Conservation (phyloP, 495 filamentous ascomycete species). For the Echria macrotheca region DNA sequence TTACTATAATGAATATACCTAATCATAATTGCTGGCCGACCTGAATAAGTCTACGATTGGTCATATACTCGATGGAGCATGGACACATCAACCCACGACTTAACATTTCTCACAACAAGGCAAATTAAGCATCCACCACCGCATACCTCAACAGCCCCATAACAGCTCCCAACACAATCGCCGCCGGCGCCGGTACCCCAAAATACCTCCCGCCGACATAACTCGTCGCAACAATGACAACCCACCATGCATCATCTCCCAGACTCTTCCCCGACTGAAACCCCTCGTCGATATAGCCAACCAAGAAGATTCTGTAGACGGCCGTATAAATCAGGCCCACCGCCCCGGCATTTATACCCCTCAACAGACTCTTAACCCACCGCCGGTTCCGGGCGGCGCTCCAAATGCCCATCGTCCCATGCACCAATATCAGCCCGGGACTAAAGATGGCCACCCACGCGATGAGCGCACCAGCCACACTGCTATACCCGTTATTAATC, state of each 20-base stretch:
- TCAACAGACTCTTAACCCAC: slow-evolving; percentile 52
- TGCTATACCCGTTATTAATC: slow-evolving; percentile 23
- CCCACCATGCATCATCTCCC: slow-evolving; percentile 69
- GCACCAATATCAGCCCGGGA: slow-evolving; percentile 61
- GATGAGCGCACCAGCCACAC: slow-evolving; percentile 49
- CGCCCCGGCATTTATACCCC: slow-evolving; percentile 71
- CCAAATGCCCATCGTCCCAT: slow-evolving; percentile 71
- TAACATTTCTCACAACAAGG: too few relatives aligned
- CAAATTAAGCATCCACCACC: slow-evolving; percentile 33
- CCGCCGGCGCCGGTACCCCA: slow-evolving; percentile 50
- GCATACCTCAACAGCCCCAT: slow-evolving; percentile 64
- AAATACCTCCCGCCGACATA: slow-evolving; percentile 64
- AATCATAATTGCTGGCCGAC: too few relatives aligned
- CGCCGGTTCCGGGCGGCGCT: slow-evolving; percentile 46
- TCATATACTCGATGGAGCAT: too few relatives aligned
- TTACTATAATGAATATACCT: too few relatives aligned
- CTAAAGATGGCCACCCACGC: slow-evolving; percentile 66
- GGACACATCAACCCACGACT: too few relatives aligned
- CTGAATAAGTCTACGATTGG: too few relatives aligned
- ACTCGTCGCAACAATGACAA: slow-evolving; percentile 57
- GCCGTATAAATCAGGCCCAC: slow-evolving; percentile 79
- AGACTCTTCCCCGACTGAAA: slow-evolving; percentile 54
- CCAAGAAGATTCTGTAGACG: slow-evolving; percentile 78
- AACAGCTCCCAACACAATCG: slow-evolving; percentile 61
- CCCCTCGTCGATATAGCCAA: slow-evolving; percentile 58